Evolutionary conservation across 139 green algal genomes (phyloP).

Genomic region (Diplosphaera chodatii): DNA sequence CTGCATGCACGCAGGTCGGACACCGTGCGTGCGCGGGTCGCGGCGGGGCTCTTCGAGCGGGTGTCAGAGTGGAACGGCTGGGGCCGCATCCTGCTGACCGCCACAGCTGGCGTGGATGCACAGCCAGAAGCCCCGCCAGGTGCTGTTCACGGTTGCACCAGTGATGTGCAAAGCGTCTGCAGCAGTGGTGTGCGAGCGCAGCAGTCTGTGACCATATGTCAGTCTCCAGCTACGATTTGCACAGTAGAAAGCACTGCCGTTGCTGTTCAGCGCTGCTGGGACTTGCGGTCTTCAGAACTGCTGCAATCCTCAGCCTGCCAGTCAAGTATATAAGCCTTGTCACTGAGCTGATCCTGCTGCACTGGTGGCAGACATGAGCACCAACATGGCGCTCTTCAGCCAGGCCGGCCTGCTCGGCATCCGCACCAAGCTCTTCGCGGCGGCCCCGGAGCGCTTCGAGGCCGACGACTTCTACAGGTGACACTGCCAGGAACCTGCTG

Average conservation of each 20-base stretch:
- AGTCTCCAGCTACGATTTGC: too few species aligned
- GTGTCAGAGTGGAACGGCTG: constrained; percentile 40
- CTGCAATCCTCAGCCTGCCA: too few species aligned
- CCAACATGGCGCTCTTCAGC: constrained; percentile 10
- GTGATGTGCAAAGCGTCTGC: too few species aligned
- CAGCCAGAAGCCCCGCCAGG: not conserved
- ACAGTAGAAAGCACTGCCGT: too few species aligned
- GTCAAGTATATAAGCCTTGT: too few species aligned
- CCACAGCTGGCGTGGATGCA: not conserved
- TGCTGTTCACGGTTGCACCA: too few species aligned
- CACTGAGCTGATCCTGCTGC: too few species aligned
- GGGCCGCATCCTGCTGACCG: constrained; percentile 6
- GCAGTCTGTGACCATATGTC: too few species aligned
- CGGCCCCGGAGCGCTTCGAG: constrained; percentile 22
- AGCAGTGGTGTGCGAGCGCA: too few species aligned
- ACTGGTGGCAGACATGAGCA: constrained; percentile 1
- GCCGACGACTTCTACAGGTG: constrained; percentile 31
- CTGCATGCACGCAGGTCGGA: constrained; percentile 13
- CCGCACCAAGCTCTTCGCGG: constrained; percentile 27
- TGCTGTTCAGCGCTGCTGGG: too few species aligned
- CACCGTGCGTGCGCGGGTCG: constrained; percentile 26
- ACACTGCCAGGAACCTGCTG: too few species aligned
- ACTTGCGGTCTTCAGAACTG: too few species aligned
- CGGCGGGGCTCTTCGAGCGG: constrained; percentile 30
- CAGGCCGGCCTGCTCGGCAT: constrained; percentile 20